Evolutionary conservation across 805 yeast genomes (phyloP).

Genomic region (Barnettozyma sucrosica): DNA sequence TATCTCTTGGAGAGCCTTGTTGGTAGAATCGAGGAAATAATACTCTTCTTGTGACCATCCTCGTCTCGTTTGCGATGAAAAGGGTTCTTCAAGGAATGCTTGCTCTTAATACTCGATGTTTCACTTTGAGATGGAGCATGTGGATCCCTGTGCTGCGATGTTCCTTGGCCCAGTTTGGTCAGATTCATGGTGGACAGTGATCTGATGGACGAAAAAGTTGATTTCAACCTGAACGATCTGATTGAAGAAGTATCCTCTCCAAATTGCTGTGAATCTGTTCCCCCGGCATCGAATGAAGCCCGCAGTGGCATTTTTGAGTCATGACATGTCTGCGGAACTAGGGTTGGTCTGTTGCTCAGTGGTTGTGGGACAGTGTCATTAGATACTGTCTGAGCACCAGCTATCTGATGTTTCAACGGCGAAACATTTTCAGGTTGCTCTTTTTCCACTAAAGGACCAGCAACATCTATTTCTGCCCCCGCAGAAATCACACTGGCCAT

Average conservation of each 20-base stretch:
- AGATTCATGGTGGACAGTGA: slow-evolving; percentile 6
- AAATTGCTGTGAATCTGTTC: background rate
- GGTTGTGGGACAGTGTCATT: background rate
- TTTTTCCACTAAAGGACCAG: background rate
- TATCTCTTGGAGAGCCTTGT: background rate
- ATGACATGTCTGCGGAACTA: background rate
- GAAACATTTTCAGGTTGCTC: background rate
- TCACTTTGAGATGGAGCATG: background rate
- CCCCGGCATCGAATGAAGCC: background rate
- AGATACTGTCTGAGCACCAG: background rate
- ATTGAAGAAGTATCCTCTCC: slow-evolving; percentile 1
- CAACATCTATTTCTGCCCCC: background rate
- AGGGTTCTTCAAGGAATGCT: background rate
- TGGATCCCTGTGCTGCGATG: background rate
- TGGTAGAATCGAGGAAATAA: background rate
- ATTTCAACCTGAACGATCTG: slow-evolving; percentile 6
- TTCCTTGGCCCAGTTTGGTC: background rate
- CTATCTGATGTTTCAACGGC: background rate
- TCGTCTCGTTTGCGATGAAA: slow-evolving; percentile 1
- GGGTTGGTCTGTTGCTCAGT: background rate
- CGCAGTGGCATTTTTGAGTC: background rate
- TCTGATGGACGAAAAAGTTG: slow-evolving; percentile 9
- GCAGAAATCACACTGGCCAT: background rate
- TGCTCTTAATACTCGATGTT: background rate
- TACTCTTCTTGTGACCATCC: background rate